Percentiles rank a stretch among this genome's conserved stretches.
These are phyloP conservation scores for Scleromitrula shiraiana DNA, from an alignment of 2,329 filamentous ascomycete species.

Conservation along the genomic window DNA sequence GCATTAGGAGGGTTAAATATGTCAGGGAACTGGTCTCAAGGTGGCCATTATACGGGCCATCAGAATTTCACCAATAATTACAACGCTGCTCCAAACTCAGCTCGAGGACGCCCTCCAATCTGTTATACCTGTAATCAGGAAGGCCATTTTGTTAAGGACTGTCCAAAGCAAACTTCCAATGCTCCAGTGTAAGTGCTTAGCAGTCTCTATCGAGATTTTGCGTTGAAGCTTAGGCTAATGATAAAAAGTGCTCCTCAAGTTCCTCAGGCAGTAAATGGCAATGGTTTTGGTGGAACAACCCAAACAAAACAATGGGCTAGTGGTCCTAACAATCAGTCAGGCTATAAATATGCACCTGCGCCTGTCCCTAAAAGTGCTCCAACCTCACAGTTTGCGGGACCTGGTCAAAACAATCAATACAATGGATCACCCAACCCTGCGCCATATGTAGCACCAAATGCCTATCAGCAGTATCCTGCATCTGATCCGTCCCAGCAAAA, in stretches of 20 bases:
- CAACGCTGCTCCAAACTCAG: neutral
- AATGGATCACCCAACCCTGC: constrained; percentile 1
- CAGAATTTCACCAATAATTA: constrained; percentile 13
- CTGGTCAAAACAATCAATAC: neutral
- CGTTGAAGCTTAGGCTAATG: constrained; percentile 2
- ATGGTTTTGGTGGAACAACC: neutral
- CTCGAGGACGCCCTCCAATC: constrained; percentile 27
- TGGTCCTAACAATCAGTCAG: constrained; percentile 1
- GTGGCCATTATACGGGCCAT: constrained; percentile 11
- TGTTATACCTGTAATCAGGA: constrained; percentile 48
- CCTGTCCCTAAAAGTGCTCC: neutral
- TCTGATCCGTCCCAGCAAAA: constrained; percentile 16
- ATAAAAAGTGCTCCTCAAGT: constrained; percentile 3
- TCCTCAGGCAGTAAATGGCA: neutral
- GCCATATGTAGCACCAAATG: constrained; percentile 13
- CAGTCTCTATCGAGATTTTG: constrained; percentile 1
- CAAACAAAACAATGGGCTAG: constrained; percentile 11
- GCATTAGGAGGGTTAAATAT: constrained; percentile 13
- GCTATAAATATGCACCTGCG: constrained; percentile 12
- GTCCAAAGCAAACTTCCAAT: constrained; percentile 41
- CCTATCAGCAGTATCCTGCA: constrained; percentile 21
- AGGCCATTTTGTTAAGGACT: constrained; percentile 46
- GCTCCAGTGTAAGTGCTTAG: constrained; percentile 40
- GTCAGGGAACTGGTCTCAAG: constrained; percentile 22
- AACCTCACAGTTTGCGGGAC: neutral